Evolutionary conservation across 768 basidiomycete species (phyloP), one percentile per base, ranked within the genome.

Genomic region (Tricholoma terreum): DNA sequence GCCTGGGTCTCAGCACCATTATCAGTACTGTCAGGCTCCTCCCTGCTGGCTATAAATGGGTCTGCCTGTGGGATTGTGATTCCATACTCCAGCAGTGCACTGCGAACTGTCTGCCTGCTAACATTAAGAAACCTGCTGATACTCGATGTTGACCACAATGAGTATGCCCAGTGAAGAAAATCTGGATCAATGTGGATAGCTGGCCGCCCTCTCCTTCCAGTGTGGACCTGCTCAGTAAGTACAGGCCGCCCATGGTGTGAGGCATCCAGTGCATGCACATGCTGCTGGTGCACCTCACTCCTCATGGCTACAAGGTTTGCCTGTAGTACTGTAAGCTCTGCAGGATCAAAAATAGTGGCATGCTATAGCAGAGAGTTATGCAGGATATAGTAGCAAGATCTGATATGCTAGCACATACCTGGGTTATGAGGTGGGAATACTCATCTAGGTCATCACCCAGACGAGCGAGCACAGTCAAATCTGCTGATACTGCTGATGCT

Each of bases 371-470:
- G 21, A 6, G 52, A 50, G 43, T 53, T 50, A 35, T 5, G 31
- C 15, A 24, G 14, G 27, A n/a, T 34, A 27, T 30, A 46, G 6
- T 6, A 34, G 6, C 6, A 27, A 27, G 24, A 2, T 6, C 24
- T 27, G 2, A 2, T 22, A 50, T 38, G 31, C 12, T 6, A 43
- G 30, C 38, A 30, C 35, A n/a, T 54, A 63, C 63, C 49, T 61
- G 53, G 27, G 49, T 35, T 15, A 64, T 48, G 17, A 61, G 31
- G n/a, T 15, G 21, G 9, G 38, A 12, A 46, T 54, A 64, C 45
- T 57, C 51, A 17, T 56, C 40, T 19, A 64, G 45, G 38, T 64
- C 58, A 50, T 63, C 57, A 11, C 38, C 52, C 17, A 63, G 31
- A 6, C 53, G 27, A 21, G 31, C 30, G 40, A 63, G 45, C 1